phyloP scores from a whole-genome alignment of 495 filamentous ascomycete genomes.

The Aspergillus mulundensis region DNA sequence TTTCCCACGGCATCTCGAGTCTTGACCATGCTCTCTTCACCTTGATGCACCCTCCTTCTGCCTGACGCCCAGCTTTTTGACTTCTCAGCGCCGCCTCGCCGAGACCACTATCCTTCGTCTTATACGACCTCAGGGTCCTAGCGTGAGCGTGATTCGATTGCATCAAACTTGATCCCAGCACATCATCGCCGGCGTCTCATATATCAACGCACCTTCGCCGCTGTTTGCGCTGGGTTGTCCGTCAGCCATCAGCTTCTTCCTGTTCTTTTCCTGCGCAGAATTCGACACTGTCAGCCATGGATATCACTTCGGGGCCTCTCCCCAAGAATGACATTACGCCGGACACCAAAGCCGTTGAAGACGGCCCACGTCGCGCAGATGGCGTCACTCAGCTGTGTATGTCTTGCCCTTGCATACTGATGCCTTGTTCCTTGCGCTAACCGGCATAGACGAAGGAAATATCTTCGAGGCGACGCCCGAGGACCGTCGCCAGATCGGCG shows the following conservation, averaged over 20 bases:
- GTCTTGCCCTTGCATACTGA: background rate
- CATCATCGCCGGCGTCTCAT: slow-evolving; percentile 25
- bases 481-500: slow-evolving; percentile 58
- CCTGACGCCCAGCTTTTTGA: slow-evolving; percentile 8
- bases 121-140: slow-evolving; percentile 6
- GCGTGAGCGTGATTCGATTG: slow-evolving; percentile 22
- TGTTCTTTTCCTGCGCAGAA: background rate
- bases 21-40: background rate
- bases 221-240: background rate
- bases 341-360: slow-evolving; percentile 24
- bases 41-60: background rate
- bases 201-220: background rate
- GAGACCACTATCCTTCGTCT: background rate
- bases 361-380: slow-evolving; percentile 28
- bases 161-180: slow-evolving; percentile 37
- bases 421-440: background rate
- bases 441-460: slow-evolving; percentile 40
- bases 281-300: slow-evolving; percentile 1
- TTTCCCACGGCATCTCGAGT: background rate
- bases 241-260: background rate
- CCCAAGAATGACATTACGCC: slow-evolving; percentile 17
- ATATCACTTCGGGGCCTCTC: slow-evolving; percentile 9
- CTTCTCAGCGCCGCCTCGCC: background rate
- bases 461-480: slow-evolving; percentile 61
- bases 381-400: slow-evolving; percentile 37